Base-by-base conservation (phyloP, 805 yeast genomes). In the Lipomyces starkeyi region DNA sequence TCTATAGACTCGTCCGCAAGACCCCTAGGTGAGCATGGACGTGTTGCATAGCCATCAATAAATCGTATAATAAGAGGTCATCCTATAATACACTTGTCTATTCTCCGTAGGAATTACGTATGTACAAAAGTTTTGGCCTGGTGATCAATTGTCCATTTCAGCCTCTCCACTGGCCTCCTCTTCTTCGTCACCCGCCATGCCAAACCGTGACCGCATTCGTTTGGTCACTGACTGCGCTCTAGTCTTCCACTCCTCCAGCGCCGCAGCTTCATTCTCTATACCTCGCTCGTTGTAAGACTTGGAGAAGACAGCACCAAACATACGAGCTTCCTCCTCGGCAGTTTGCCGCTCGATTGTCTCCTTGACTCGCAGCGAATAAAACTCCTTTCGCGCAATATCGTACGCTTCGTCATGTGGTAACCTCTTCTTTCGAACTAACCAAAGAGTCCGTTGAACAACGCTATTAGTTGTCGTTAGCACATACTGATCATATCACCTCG, bases 341-440 rank as follows among this genome's bases (percentile, higher is more conserved):
- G 94, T 83, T 76, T 86, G 85, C 76, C 83, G 81, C 77, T 89
- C 91, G 2, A 91, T 82, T 74, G 93, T 97, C 76, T 91, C 90
- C 68, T 89, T 87, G 84, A 93, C 91, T 76, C 97, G 87, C 67
- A 91, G 82, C 73, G 90, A 85, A 78, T 95, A 95, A 77, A 91
- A 95, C 79, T 95, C 98, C 72, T 86, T 87, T 73, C 97, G 85
- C 2, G 98, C 92, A 75, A 86, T 86, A 75, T 91, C 94, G 76
- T 94, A 95, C 0, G 97, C 96, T 2, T 60, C 68, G 20, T 64
- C 73, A 55, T 63, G 67, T 40, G 74, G 61, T 27, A 73, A 64
- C 6, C 75, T 67, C 5, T 80, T 76, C 14, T 78, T 79, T 27
- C 82, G 78, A 63, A 86, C 75, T 54, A 91, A 75, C 76, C 84